Evolutionary conservation across 2,329 filamentous ascomycete species (phyloP).

Genomic region (Trichophyton verrucosum): DNA sequence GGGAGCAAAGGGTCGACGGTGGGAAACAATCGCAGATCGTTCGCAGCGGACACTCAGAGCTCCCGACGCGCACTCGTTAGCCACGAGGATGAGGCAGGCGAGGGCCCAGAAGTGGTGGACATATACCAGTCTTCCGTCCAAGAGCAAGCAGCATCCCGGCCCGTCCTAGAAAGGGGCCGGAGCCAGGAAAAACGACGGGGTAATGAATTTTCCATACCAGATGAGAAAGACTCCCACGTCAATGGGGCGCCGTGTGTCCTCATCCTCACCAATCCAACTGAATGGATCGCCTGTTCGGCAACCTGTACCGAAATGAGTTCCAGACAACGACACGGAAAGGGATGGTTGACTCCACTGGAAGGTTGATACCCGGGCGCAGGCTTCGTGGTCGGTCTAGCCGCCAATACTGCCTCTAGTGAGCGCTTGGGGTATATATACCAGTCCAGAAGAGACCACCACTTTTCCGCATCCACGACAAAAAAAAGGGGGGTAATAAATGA

Average conservation of each 20-base stretch:
- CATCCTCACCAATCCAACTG: constrained; percentile 12
- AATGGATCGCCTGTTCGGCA: constrained; percentile 26
- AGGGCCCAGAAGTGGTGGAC: constrained; percentile 3
- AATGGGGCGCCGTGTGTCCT: constrained; percentile 11
- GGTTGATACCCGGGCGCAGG: constrained; percentile 17
- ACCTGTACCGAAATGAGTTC: constrained; percentile 26
- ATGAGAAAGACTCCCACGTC: constrained; percentile 19
- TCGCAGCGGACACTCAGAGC: not conserved
- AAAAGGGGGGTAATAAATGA: constrained; percentile 21
- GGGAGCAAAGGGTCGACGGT: constrained; percentile 1
- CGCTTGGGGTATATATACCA: not conserved
- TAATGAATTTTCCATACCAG: constrained; percentile 24
- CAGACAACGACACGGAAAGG: constrained; percentile 20
- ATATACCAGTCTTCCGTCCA: constrained; percentile 2
- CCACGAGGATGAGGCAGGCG: constrained; percentile 2
- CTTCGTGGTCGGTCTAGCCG: not conserved
- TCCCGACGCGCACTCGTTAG: not conserved
- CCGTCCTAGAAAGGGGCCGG: constrained; percentile 12
- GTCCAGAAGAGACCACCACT: not conserved
- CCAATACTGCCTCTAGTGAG: not conserved
- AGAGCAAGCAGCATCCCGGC: constrained; percentile 4
- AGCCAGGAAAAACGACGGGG: constrained; percentile 10
- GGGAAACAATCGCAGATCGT: constrained; percentile 8
- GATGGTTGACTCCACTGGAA: not conserved
- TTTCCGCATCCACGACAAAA: constrained; percentile 22